Evolutionary conservation across 768 basidiomycete genomes (phyloP).

Genomic region (Trametes villosa): DNA sequence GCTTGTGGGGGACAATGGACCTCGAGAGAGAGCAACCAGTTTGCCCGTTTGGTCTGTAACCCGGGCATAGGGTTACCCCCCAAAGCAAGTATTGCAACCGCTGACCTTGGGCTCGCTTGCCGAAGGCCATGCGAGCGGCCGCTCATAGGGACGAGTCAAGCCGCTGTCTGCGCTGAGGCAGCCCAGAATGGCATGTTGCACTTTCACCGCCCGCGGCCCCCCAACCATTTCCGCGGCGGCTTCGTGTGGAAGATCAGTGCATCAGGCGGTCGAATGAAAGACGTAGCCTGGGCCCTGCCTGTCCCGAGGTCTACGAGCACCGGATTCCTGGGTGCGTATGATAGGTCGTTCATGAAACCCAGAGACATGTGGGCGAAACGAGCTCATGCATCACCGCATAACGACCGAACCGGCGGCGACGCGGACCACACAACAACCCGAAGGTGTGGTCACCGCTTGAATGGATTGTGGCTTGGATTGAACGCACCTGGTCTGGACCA

Average conservation of each 20-base stretch:
- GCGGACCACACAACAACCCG: not conserved
- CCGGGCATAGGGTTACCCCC: not conserved
- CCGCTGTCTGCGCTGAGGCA: not conserved
- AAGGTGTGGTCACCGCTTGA: not conserved
- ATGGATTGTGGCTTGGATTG: not conserved
- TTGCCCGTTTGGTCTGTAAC: not conserved
- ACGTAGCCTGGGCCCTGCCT: not conserved
- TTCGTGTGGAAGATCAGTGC: not conserved
- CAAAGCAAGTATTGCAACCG: not conserved
- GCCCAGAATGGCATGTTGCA: constrained; percentile 12
- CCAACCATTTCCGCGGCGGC: constrained; percentile 8
- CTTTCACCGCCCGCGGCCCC: constrained; percentile 5
- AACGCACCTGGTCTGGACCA: not conserved
- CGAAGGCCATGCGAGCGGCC: not conserved
- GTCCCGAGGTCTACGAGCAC: not conserved
- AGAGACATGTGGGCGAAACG: not conserved
- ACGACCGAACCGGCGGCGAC: not conserved
- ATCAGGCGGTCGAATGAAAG: not conserved
- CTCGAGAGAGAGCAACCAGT: not conserved
- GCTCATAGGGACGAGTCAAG: not conserved
- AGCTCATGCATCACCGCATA: not conserved
- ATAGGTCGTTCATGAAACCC: not conserved
- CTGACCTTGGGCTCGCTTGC: not conserved
- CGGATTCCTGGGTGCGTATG: not conserved
- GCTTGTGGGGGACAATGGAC: not conserved